Evolutionary conservation across 179 eudicot species (phyloP).

Genomic region (Spinacia oleracea): DNA sequence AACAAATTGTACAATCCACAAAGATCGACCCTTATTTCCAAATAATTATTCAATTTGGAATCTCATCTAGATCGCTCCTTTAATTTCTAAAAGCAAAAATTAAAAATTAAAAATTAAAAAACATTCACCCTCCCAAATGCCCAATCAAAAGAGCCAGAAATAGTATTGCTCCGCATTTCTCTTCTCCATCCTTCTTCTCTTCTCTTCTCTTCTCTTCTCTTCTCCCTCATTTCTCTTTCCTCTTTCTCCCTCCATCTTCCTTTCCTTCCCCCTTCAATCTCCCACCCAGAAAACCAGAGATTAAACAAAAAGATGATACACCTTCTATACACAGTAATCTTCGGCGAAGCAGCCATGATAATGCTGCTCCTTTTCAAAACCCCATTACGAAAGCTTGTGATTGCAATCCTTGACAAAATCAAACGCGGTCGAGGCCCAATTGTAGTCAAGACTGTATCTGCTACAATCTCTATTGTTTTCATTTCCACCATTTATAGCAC

Average conservation of each 20-base stretch:
- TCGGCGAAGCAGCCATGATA: slow-evolving; percentile 53
- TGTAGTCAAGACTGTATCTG: slow-evolving; percentile 57
- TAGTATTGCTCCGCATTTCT: neutral
- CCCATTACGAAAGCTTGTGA: slow-evolving; percentile 60
- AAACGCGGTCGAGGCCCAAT: slow-evolving; percentile 74
- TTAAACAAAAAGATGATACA: slow-evolving; percentile 44
- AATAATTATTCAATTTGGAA: too few relatives aligned
- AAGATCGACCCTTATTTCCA: too few relatives aligned
- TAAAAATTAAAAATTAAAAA: neutral
- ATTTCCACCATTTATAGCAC: slow-evolving; percentile 42
- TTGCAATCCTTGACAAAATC: slow-evolving; percentile 53
- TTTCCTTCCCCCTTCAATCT: neutral
- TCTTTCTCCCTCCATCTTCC: neutral
- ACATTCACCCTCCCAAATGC: neutral
- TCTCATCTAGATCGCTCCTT: too few relatives aligned
- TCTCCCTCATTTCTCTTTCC: neutral
- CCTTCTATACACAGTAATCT: slow-evolving; percentile 47
- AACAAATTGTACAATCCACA: too few relatives aligned
- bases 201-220: too few relatives aligned
- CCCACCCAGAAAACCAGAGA: neutral
- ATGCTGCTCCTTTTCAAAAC: slow-evolving; percentile 63
- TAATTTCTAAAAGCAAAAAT: neutral
- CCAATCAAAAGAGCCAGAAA: neutral
- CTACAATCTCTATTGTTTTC: slow-evolving; percentile 52
- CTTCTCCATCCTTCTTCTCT: neutral